A percentile compares a stretch with the other conserved stretches of the same genome.
Evolutionary conservation across 257 asterid species (phyloP).

Genomic region (Ballota nigra): DNA sequence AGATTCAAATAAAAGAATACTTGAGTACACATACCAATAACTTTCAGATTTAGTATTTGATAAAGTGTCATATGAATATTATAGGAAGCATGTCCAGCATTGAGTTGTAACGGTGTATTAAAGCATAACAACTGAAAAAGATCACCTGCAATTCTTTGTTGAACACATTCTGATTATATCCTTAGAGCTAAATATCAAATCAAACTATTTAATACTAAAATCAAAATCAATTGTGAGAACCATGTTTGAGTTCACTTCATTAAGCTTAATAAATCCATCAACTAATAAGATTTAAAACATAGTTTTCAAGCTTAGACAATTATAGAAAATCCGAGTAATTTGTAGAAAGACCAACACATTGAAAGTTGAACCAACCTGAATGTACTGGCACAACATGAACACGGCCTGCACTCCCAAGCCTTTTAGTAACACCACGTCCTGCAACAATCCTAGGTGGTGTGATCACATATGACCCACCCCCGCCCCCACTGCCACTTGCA

Average conservation of each 20-base stretch:
- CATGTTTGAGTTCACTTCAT: neutral
- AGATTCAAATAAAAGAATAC: slow-evolving; percentile 6
- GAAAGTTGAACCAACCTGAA: slow-evolving; percentile 60
- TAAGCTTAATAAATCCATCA: neutral
- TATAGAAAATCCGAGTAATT: neutral
- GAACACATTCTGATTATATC: slow-evolving; percentile 12
- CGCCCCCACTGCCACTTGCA: slow-evolving; percentile 50
- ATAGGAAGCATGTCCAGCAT: neutral
- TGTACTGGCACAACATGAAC: slow-evolving; percentile 83
- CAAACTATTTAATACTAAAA: slow-evolving; percentile 1
- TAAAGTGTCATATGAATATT: slow-evolving; percentile 1
- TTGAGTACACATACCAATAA: neutral
- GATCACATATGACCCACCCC: slow-evolving; percentile 68
- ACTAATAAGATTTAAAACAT: neutral
- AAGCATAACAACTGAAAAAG: slow-evolving; percentile 15
- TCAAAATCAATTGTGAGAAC: neutral
- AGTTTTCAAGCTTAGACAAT: neutral
- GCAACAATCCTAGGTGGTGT: slow-evolving; percentile 69
- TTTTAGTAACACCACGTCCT: slow-evolving; percentile 72
- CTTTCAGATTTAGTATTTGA: neutral
- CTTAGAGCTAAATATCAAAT: neutral
- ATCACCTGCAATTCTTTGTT: slow-evolving; percentile 3
- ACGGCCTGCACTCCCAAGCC: slow-evolving; percentile 77
- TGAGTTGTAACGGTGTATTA: neutral
- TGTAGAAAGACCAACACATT: neutral